Conservation (phyloP, 2,329 filamentous ascomycete species). For the Epichloe bromicola region DNA sequence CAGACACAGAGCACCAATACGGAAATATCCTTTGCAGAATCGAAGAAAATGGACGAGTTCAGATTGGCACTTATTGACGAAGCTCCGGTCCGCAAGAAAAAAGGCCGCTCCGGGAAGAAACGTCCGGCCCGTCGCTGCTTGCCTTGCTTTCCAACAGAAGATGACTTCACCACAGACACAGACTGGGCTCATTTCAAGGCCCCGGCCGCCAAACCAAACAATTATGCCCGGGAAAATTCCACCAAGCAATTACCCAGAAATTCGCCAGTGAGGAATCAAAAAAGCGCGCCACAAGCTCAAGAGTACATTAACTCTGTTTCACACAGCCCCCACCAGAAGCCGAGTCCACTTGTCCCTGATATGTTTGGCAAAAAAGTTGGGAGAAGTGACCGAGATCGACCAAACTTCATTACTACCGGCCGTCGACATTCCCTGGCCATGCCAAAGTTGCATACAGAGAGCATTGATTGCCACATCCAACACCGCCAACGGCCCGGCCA, state of each 20-base stretch:
- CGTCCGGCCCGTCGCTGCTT: conserved; percentile 13
- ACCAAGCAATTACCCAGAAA: not conserved
- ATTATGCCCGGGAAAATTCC: not conserved
- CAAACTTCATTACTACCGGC: conserved; percentile 7
- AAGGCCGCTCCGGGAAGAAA: conserved; percentile 6
- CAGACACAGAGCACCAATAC: conserved; percentile 15
- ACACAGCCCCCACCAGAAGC: conserved; percentile 4
- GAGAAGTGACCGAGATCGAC: not conserved
- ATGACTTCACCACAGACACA: conserved; percentile 12
- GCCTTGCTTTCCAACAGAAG: conserved; percentile 16
- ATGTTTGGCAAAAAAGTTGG: not conserved
- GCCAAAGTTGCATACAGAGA: conserved; percentile 1
- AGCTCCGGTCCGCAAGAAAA: conserved; percentile 12
- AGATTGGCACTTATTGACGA: conserved; percentile 22
- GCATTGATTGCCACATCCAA: not conserved
- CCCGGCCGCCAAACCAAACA: conserved; percentile 2
- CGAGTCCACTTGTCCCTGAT: not conserved
- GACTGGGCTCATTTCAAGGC: conserved; percentile 13
- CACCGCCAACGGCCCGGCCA: not conserved
- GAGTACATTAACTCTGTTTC: not conserved
- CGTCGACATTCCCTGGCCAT: conserved; percentile 5
- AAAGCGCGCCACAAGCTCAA: not conserved
- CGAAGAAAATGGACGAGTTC: conserved; percentile 19
- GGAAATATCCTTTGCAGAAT: conserved; percentile 19
- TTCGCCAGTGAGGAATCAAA: not conserved